phyloP scores from a whole-genome alignment of 164 flowering plant genomes.

The Taxillus chinensis region DNA sequence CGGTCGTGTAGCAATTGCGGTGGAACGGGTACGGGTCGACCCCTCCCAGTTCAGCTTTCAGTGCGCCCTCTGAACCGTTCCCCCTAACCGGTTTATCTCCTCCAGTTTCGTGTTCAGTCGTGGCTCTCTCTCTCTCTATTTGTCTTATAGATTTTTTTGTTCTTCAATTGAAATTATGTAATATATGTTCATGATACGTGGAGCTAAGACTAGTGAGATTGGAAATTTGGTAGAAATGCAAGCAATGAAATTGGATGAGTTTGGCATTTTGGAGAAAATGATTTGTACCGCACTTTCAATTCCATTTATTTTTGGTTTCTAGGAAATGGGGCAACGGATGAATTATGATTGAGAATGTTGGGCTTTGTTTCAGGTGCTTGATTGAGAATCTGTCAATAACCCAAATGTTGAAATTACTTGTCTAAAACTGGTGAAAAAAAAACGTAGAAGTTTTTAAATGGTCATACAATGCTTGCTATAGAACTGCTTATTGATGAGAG shows the following conservation, averaged over 20 bases:
- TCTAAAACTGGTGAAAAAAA: no score
- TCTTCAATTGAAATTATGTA: slow-evolving; percentile 2
- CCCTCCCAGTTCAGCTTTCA: slow-evolving; percentile 63
- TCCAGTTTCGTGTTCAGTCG: neutral
- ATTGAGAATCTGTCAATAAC: neutral
- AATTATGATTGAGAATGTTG: no score
- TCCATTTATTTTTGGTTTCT: neutral
- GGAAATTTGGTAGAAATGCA: neutral
- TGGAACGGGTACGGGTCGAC: slow-evolving; percentile 89
- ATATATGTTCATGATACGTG: slow-evolving; percentile 1
- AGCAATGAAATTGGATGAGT: slow-evolving; percentile 1
- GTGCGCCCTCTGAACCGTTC: slow-evolving; percentile 39
- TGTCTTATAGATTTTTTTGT: neutral
- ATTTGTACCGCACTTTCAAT: neutral
- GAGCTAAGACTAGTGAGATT: neutral
- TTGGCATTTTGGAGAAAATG: slow-evolving; percentile 1
- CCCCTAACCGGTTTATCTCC: slow-evolving; percentile 8
- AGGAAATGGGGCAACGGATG: neutral
- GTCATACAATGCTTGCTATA: no score
- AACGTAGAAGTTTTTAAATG: no score
- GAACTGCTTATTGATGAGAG: no score
- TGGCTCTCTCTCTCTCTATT: neutral
- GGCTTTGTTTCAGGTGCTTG: neutral
- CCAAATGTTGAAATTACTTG: no score
- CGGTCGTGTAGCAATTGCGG: slow-evolving; percentile 83